Base-by-base conservation (phyloP, 345 rosid species). In the Hirschfeldia incana region DNA sequence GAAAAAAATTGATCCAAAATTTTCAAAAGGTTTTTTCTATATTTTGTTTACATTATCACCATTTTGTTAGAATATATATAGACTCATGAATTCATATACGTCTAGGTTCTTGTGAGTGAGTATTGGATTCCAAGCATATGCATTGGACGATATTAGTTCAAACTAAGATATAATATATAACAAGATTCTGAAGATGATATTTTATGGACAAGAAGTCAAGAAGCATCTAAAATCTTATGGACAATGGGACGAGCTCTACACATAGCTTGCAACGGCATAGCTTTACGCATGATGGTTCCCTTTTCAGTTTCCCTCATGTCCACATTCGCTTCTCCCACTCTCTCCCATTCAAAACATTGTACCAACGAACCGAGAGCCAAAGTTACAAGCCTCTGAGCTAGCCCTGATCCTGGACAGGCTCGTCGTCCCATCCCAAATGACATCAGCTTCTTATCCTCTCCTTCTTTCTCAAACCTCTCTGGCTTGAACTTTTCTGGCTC, bases 41-140 rank as follows among this genome's bases (percentile, higher is more conserved):
- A 78, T 26, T 95, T 90, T 96, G 0, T 95, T 85, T 68, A 93
- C 98, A 0, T 79, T 93, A 17, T 86, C 99, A 4, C 83, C 5
- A 44, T 11, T 44, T 44, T 3, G 9, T 6, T 36, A 6, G 39
- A 39, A 39, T 34, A 11, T 42, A 49, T 13, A 49, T 49, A 49
- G 90, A 83, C 87, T 94, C 3, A 85, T 79, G 79, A 95, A 85
- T 76, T 95, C 94, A 0, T 95, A 87, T 73, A 93, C 99, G 1
- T 95, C 98, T 1, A 90, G 98, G 91, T 95, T 93, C 84, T 83
- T 95, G 98, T 89, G 87, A 95, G 92, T 13, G 98, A 95, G 89
- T 93, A 93, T 72, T 95, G 85, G 99, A 95, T 79, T 95, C 99
- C 0, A 95, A 95, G 86, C 87, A 89, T 70, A 82, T 95, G 89